phyloP scores from a whole-genome alignment of 2,329 filamentous ascomycete species.

The Septoria petroselini region DNA sequence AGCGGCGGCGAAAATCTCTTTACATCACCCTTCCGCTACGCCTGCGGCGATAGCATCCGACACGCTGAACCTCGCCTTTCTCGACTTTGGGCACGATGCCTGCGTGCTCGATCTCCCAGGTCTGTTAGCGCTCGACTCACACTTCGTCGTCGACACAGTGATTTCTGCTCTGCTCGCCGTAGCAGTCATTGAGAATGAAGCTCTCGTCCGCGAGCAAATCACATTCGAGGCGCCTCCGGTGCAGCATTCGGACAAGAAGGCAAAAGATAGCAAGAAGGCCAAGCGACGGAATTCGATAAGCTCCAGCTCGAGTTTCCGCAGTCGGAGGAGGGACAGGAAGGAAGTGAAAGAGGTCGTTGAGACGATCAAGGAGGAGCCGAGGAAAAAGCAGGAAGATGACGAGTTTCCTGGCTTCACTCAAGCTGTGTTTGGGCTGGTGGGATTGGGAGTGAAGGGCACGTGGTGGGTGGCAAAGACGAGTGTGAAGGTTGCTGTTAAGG shows the following conservation, averaged over 20 bases:
- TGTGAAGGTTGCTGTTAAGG: slow-evolving; percentile 42
- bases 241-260: slow-evolving; percentile 2
- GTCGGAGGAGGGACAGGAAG: slow-evolving; percentile 18
- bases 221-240: slow-evolving; percentile 36
- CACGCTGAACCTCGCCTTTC: slow-evolving; percentile 43
- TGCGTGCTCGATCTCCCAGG: slow-evolving; percentile 47
- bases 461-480: slow-evolving; percentile 43
- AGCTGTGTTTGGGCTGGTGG: slow-evolving; percentile 41
- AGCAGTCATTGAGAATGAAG: slow-evolving; percentile 45
- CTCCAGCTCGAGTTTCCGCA: slow-evolving; percentile 16
- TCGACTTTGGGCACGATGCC: slow-evolving; percentile 45
- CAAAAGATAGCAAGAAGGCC: slow-evolving; percentile 8
- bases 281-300: slow-evolving; percentile 15
- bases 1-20: slow-evolving; percentile 31
- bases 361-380: slow-evolving; percentile 7
- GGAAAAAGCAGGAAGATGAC: slow-evolving; percentile 28
- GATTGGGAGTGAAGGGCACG: slow-evolving; percentile 43
- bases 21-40: slow-evolving; percentile 42
- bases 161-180: slow-evolving; percentile 45
- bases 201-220: slow-evolving; percentile 29
- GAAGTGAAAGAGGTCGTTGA: slow-evolving; percentile 6
- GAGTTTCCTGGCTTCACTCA: slow-evolving; percentile 42
- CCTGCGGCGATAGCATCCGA: slow-evolving; percentile 42
- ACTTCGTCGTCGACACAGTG: slow-evolving; percentile 47
- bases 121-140: slow-evolving; percentile 44